These are phyloP conservation scores for Sherardia arvensis DNA, from an alignment of 257 asterid species.

Conservation along the genomic window DNA sequence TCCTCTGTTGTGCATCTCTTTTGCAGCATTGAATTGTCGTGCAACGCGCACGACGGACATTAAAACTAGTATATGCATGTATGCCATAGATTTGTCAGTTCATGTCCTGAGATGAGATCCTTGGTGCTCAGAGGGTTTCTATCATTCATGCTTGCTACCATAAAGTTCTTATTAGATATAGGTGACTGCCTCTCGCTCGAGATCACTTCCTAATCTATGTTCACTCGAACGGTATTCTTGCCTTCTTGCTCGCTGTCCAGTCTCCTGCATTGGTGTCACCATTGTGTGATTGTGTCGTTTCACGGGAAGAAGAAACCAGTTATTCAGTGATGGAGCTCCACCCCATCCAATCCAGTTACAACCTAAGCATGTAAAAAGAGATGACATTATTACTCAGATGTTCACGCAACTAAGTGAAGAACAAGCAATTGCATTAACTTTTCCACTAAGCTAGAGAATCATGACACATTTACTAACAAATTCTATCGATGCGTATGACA, in stretches of 20 bases:
- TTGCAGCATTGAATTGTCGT: too few relatives aligned
- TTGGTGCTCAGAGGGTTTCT: too few relatives aligned
- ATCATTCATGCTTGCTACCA: too few relatives aligned
- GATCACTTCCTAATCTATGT: conserved; percentile 26
- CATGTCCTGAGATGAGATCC: too few relatives aligned
- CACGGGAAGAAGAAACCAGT: conserved; percentile 34
- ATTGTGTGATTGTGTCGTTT: too few relatives aligned
- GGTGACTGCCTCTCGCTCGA: not conserved
- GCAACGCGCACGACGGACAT: too few relatives aligned
- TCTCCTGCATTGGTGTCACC: conserved; percentile 21
- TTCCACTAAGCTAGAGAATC: not conserved
- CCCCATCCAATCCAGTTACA: conserved; percentile 33
- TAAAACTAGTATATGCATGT: too few relatives aligned
- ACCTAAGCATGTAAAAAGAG: conserved; percentile 24
- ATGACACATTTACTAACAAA: not conserved
- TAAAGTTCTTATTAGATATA: not conserved
- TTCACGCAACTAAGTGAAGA: not conserved
- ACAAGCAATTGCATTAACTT: not conserved
- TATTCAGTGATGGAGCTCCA: conserved; percentile 37
- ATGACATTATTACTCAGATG: not conserved
- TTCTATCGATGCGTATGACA: too few relatives aligned
- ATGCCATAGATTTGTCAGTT: too few relatives aligned
- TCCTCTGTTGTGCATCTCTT: too few relatives aligned
- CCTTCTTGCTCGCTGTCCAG: conserved; percentile 22
- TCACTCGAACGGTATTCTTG: conserved; percentile 36